phyloP scores from a whole-genome alignment of 768 basidiomycete species.

The Inosperma sp. region DNA sequence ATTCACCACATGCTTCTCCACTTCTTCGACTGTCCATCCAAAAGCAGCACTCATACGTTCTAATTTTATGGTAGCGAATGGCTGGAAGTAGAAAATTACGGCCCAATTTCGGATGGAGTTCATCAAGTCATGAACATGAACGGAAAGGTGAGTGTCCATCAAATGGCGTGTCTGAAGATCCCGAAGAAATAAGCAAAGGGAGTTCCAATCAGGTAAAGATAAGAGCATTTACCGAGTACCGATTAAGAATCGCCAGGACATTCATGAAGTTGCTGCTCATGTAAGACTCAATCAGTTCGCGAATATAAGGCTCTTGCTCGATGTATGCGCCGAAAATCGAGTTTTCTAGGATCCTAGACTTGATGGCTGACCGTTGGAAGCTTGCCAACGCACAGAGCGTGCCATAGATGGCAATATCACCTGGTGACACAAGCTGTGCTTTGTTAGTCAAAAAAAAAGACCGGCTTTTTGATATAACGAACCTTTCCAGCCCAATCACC shows the following conservation, averaged over 20 bases:
- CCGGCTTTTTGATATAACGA: slow-evolving; percentile 6
- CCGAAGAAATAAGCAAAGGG: neutral
- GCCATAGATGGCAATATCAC: slow-evolving; percentile 85
- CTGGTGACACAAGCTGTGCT: slow-evolving; percentile 68
- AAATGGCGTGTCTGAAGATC: slow-evolving; percentile 68
- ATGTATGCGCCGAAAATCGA: slow-evolving; percentile 68
- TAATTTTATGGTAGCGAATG: slow-evolving; percentile 81
- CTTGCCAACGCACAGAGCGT: slow-evolving; percentile 81
- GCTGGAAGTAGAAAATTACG: slow-evolving; percentile 84
- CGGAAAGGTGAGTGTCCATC: slow-evolving; percentile 70
- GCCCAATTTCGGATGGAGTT: slow-evolving; percentile 71
- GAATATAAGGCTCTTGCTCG: slow-evolving; percentile 81
- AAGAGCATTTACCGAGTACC: slow-evolving; percentile 57
- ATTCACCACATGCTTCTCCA: slow-evolving; percentile 67
- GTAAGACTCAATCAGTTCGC: slow-evolving; percentile 83
- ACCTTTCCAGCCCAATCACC: slow-evolving; percentile 79
- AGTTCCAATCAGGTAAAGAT: neutral
- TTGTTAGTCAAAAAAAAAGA: neutral
- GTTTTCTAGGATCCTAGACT: slow-evolving; percentile 62
- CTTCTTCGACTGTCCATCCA: slow-evolving; percentile 69
- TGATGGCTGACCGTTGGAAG: slow-evolving; percentile 65
- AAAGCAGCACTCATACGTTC: slow-evolving; percentile 84
- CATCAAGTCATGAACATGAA: slow-evolving; percentile 62
- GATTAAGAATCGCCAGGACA: slow-evolving; percentile 68
- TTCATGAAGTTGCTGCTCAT: slow-evolving; percentile 83